phyloP scores from a whole-genome alignment of 805 yeast species.

The Tetrapisispora pingtungensis region DNA sequence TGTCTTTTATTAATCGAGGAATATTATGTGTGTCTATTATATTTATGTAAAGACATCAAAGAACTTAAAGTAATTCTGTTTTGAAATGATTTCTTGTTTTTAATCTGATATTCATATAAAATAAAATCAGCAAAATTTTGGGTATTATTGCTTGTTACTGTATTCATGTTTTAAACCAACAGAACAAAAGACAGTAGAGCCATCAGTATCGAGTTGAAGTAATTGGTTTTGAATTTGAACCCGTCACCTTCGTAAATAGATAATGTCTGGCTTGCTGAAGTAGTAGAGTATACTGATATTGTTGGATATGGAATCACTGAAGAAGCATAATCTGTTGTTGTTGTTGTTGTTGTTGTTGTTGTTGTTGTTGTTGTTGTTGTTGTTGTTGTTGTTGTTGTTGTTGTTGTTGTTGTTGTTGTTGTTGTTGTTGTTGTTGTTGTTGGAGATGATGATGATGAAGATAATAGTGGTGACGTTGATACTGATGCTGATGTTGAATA shows the following conservation, averaged over 20 bases:
- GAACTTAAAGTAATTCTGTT: background rate
- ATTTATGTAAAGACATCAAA: background rate
- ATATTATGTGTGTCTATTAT: background rate
- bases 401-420: no score
- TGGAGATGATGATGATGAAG: no score
- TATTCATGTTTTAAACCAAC: background rate
- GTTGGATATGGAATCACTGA: background rate
- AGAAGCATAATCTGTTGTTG: no score
- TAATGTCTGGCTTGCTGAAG: background rate
- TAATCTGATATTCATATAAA: background rate
- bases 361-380: no score
- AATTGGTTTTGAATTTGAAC: background rate
- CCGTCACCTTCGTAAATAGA: constrained; percentile 7
- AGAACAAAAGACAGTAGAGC: background rate
- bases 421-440: no score
- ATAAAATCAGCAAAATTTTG: background rate
- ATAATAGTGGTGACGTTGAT: no score
- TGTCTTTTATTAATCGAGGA: background rate
- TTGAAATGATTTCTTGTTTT: background rate
- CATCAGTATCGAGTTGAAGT: background rate
- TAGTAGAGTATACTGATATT: background rate
- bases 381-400: no score
- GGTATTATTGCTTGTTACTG: background rate
- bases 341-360: no score
- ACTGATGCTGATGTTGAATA: no score